Evolutionary conservation across 192 early-diverging fungal genomes (phyloP).

Genomic region (Coemansia sp.): DNA sequence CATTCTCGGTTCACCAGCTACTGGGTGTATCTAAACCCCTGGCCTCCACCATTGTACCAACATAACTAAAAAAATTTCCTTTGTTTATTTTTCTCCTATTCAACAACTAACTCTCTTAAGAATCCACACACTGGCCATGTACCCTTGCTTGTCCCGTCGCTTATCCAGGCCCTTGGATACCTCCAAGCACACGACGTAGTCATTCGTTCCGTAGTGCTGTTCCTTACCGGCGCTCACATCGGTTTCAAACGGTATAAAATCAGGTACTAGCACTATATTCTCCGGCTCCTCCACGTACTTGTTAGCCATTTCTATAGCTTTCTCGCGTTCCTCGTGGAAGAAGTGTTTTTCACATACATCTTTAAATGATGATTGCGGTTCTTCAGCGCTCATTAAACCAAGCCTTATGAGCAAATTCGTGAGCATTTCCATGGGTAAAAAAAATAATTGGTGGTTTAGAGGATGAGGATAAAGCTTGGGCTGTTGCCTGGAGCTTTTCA

Average conservation of each 20-base stretch:
- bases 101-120: background rate
- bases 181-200: background rate
- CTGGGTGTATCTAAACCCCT: background rate
- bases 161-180: background rate
- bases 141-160: background rate
- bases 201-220: background rate
- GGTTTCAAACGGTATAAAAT: background rate
- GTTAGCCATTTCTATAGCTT: background rate
- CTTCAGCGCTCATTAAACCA: background rate
- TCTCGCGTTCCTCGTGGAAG: background rate
- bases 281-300: background rate
- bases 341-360: background rate
- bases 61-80: background rate
- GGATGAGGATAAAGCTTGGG: no score
- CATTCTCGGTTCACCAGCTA: slow-evolving; percentile 5
- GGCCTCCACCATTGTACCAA: slow-evolving; percentile 1
- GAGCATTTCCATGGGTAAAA: background rate
- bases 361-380: background rate
- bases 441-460: background rate
- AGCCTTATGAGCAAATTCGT: background rate
- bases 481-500: no score
- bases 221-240: background rate
- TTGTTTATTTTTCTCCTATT: background rate
- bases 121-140: background rate
- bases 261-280: background rate